A percentile compares a stretch with the other conserved stretches of the same genome.
These are phyloP conservation scores for Alternaria metachromatica DNA, from an alignment of 2,329 filamentous ascomycete genomes.

Conservation along the genomic window DNA sequence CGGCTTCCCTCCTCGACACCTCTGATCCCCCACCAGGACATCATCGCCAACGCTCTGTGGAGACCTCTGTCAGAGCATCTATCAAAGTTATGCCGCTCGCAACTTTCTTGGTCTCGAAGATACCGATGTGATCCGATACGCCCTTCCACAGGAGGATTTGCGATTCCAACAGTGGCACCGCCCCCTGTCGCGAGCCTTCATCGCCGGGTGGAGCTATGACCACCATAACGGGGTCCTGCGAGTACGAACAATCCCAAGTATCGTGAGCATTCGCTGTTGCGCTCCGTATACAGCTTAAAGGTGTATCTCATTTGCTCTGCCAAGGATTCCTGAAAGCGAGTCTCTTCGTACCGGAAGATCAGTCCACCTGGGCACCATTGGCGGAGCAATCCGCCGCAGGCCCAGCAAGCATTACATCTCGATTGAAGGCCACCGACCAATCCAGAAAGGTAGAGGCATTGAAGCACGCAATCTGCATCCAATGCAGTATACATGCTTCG, in stretches of 20 bases:
- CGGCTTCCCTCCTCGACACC: neutral
- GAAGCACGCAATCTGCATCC: neutral
- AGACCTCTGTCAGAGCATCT: no score
- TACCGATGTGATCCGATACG: no score
- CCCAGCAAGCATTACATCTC: neutral
- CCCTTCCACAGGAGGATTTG: no score
- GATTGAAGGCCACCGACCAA: neutral
- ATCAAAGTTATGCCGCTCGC: neutral
- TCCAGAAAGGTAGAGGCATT: neutral
- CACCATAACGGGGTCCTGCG: neutral
- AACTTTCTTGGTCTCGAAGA: neutral
- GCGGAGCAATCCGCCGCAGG: neutral
- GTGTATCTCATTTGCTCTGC: neutral
- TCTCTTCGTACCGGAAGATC: neutral
- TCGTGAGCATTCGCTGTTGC: neutral
- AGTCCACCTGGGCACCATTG: neutral
- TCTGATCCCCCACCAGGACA: neutral
- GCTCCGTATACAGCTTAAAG: neutral
- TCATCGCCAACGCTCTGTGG: neutral
- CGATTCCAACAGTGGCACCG: neutral
- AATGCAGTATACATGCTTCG: neutral
- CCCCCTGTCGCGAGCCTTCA: neutral
- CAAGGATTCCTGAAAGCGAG: neutral
- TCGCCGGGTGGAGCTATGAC: neutral
- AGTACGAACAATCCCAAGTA: neutral